A percentile compares a stretch with the other conserved stretches of the same genome.
These are phyloP conservation scores for Pichia sp. DNA, from an alignment of 1,139 yeast species.

Conservation along the genomic window DNA sequence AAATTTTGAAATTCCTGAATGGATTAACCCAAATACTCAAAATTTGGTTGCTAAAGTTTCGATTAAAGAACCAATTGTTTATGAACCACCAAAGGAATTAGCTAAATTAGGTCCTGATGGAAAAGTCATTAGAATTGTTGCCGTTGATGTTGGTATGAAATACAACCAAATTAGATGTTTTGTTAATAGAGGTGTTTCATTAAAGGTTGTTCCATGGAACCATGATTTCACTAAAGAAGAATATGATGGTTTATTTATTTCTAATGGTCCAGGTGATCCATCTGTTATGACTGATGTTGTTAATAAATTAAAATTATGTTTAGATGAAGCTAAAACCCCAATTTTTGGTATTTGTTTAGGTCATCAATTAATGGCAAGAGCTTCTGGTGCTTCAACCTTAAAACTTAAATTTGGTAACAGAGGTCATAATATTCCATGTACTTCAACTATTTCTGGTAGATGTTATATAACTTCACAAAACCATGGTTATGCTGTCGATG, in stretches of 20 bases:
- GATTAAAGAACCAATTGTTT: slow-evolving; percentile 63
- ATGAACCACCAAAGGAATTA: slow-evolving; percentile 55
- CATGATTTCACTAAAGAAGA: slow-evolving; percentile 71
- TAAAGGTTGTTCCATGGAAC: slow-evolving; percentile 94
- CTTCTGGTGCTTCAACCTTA: slow-evolving; percentile 86
- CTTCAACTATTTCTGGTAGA: slow-evolving; percentile 85
- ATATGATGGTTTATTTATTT: slow-evolving; percentile 91
- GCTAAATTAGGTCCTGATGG: slow-evolving; percentile 62
- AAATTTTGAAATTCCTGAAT: slow-evolving; percentile 70
- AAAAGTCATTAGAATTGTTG: slow-evolving; percentile 71
- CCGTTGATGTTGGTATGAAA: slow-evolving; percentile 97
- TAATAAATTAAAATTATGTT: slow-evolving; percentile 47
- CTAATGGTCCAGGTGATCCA: slow-evolving; percentile 99
- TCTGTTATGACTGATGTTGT: slow-evolving; percentile 69
- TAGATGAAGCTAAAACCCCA: slow-evolving; percentile 63
- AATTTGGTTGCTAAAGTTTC: slow-evolving; percentile 93
- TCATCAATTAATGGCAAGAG: slow-evolving; percentile 94
- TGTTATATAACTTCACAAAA: slow-evolving; percentile 99
- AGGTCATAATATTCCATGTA: slow-evolving; percentile 98
- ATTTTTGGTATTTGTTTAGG: slow-evolving; percentile 98
- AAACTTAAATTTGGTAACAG: slow-evolving; percentile 98
- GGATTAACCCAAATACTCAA: slow-evolving; percentile 87
- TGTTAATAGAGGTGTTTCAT: slow-evolving; percentile 91
- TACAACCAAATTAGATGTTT: slow-evolving; percentile 96
- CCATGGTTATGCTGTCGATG: slow-evolving; percentile 97